Evolutionary conservation across 2,329 filamentous ascomycete genomes (phyloP), one percentile per base, ranked within the genome.

Genomic region (Achaetomium macrosporum): DNA sequence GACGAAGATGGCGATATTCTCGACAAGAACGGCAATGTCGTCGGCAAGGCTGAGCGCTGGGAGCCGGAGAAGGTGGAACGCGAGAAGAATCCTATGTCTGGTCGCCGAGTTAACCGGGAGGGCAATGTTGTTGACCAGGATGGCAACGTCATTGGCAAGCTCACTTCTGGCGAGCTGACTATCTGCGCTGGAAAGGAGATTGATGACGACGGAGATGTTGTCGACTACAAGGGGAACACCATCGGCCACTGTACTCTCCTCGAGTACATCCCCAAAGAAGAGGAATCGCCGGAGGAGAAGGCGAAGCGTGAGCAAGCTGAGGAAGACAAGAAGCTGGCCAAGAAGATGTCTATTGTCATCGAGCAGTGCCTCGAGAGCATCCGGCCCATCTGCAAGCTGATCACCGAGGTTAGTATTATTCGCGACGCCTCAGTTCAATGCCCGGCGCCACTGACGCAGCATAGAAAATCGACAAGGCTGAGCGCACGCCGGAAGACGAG

Each of bases 1-100:
- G 89, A 93, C 53, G 84, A 89, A 57, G 88, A 95, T 58, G 89
- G 89, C 36, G 88, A 93, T 53, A 83, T 95, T 31, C 76, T 87
- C 51, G 89, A 93, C 73, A 84, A 83, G 67, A 90, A 89, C 64
- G 80, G 80, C 31, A 83, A 83, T 57, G 65, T 71, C 1, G 66
- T 83, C 2, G 80, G 78, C 29, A 76, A 78, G 56, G 79, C 80
- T 1, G 80, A 83, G 66, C 73, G 80, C 17, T 83, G 78, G 78
- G 76, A 80, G 59, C 60, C 60, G 1, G 77, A 80, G 63, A 75
- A 74, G 61, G 82, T 72, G 4, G 71, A 77, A 65, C 76, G 74
- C 66, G 71, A 76, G 52, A 69, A 76, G 59, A 76, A 73, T 52
- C 75, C 77, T 42, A 73, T 82, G 59, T 69, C 73, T 1, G 80